Percentiles rank a stretch among this genome's conserved stretches.
Evolutionary conservation across 148 eudicot species (phyloP).

Genomic region (Nyssa sinensis): DNA sequence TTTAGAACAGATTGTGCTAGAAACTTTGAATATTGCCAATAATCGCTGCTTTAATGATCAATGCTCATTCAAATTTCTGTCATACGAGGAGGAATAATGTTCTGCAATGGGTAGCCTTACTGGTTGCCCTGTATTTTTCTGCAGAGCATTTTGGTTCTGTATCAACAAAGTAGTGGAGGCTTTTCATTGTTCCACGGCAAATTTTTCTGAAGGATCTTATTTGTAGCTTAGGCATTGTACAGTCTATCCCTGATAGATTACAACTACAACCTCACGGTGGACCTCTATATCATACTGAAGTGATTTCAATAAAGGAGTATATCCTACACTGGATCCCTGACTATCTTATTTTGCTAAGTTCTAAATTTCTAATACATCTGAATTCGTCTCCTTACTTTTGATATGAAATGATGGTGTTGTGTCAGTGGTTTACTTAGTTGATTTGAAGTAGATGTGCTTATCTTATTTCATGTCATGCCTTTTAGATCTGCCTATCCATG

Average conservation of each 20-base stretch:
- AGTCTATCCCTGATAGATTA: slow-evolving; percentile 22
- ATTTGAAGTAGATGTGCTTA: neutral
- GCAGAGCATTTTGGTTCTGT: slow-evolving; percentile 21
- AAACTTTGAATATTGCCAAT: neutral
- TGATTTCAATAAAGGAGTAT: neutral
- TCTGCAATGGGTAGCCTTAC: slow-evolving; percentile 9
- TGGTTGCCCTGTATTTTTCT: slow-evolving; percentile 12
- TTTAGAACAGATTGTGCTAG: neutral
- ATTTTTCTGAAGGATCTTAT: slow-evolving; percentile 14
- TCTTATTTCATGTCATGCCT: neutral
- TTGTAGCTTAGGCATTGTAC: slow-evolving; percentile 36
- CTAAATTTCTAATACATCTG: too few species aligned
- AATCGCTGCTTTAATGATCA: neutral
- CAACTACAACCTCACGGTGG: neutral
- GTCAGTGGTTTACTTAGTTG: neutral
- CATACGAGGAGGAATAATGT: slow-evolving; percentile 1
- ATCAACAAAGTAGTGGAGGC: slow-evolving; percentile 21
- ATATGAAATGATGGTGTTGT: neutral
- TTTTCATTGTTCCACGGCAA: slow-evolving; percentile 23
- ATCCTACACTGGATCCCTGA: neutral
- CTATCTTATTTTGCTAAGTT: neutral
- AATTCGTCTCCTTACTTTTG: neutral
- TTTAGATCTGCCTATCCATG: neutral
- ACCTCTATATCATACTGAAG: neutral
- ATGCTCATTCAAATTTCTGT: neutral